A percentile compares a stretch with the other conserved stretches of the same genome.
Conservation (phyloP, 768 basidiomycete species). For the Amanita rubescens region DNA sequence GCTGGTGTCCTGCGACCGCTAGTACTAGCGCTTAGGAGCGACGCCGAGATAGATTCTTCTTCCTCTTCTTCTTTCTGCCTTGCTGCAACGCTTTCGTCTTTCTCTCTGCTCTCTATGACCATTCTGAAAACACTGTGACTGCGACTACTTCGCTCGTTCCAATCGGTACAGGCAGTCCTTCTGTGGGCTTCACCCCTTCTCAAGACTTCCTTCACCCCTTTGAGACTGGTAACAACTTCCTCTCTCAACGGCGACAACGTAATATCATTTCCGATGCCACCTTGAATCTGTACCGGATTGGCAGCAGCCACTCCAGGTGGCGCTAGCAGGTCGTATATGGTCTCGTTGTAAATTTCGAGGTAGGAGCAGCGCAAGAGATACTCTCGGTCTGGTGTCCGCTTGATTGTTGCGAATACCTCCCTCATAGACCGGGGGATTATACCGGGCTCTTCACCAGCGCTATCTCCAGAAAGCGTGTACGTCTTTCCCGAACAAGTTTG, state of each 20-base stretch:
- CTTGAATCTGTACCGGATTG: slow-evolving; percentile 68
- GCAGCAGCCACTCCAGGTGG: slow-evolving; percentile 46
- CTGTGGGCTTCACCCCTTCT: slow-evolving; percentile 81
- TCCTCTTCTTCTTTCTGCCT: slow-evolving; percentile 13
- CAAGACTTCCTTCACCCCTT: slow-evolving; percentile 79
- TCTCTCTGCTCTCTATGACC: slow-evolving; percentile 82
- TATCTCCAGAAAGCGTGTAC: slow-evolving; percentile 56
- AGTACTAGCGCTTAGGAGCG: neutral
- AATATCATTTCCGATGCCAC: slow-evolving; percentile 51
- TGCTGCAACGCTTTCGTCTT: slow-evolving; percentile 36
- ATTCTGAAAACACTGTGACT: slow-evolving; percentile 93
- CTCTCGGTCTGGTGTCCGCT: slow-evolving; percentile 68
- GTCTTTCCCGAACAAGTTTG: slow-evolving; percentile 75
- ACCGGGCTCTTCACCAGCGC: slow-evolving; percentile 68
- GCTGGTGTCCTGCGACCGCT: slow-evolving; percentile 40
- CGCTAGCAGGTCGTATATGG: slow-evolving; percentile 79
- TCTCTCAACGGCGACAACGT: slow-evolving; percentile 75
- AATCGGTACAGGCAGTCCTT: slow-evolving; percentile 94
- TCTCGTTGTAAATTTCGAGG: slow-evolving; percentile 96
- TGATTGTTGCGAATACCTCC: slow-evolving; percentile 84
- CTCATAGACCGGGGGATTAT: slow-evolving; percentile 92
- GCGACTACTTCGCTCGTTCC: slow-evolving; percentile 93
- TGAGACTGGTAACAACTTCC: slow-evolving; percentile 89
- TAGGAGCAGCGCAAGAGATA: slow-evolving; percentile 96
- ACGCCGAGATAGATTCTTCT: slow-evolving; percentile 11